phyloP scores from a whole-genome alignment of 768 basidiomycete genomes.

The Asterophora lycoperdoides region DNA sequence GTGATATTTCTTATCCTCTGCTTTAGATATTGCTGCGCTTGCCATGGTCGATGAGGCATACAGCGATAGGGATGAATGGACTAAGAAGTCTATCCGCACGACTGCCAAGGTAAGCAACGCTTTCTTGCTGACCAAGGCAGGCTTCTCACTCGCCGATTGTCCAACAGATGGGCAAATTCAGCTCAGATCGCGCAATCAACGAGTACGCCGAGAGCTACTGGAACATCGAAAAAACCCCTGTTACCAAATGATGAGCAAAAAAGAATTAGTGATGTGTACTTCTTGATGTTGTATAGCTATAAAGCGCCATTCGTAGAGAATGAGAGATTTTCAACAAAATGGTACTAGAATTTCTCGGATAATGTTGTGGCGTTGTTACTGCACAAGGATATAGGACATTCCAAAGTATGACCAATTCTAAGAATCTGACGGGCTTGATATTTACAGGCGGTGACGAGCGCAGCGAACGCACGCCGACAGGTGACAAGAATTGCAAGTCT shows the following conservation, averaged over 20 bases:
- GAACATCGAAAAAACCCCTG: constrained; percentile 57
- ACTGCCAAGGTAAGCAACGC: constrained; percentile 55
- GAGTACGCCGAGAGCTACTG: constrained; percentile 90
- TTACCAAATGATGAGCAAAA: constrained; percentile 12
- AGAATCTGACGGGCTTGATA: neutral
- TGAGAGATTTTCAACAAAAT: no score
- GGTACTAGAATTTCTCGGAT: no score
- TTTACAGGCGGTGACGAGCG: constrained; percentile 32
- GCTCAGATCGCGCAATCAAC: constrained; percentile 87
- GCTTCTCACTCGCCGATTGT: neutral
- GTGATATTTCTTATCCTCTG: neutral
- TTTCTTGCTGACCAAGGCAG: neutral
- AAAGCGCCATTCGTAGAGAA: no score
- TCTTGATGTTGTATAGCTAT: no score
- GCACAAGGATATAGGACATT: no score
- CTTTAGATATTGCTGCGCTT: constrained; percentile 73
- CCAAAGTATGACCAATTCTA: no score
- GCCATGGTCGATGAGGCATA: constrained; percentile 88
- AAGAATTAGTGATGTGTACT: no score
- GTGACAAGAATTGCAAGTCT: constrained; percentile 35
- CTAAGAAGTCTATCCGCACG: constrained; percentile 84
- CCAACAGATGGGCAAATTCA: constrained; percentile 90
- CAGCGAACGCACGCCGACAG: constrained; percentile 37
- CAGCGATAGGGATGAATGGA: constrained; percentile 80
- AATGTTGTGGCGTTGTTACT: no score